Conservation (phyloP, 441 rosid species). For the Erodium texanum region DNA sequence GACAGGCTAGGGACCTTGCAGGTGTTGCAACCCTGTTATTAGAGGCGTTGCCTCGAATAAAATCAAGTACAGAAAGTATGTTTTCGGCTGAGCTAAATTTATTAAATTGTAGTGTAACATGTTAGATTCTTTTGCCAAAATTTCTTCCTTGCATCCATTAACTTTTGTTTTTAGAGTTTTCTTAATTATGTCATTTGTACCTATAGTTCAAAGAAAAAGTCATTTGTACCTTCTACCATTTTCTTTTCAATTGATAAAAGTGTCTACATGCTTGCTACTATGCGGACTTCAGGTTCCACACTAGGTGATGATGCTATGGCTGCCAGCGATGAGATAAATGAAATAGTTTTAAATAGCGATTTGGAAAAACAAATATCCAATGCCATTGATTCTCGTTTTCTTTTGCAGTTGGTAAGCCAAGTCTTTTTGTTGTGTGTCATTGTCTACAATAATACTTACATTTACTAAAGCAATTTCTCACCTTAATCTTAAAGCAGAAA, state of each 20-base stretch:
- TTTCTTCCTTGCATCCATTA: no score
- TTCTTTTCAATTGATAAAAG: constrained; percentile 18
- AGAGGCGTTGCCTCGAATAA: constrained; percentile 70
- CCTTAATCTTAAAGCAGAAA: constrained; percentile 2
- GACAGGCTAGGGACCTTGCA: constrained; percentile 78
- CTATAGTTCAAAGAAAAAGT: no score
- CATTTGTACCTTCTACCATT: background rate
- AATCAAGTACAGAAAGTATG: constrained; percentile 56
- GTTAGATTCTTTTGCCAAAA: no score
- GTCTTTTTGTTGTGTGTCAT: no score
- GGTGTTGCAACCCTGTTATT: constrained; percentile 63
- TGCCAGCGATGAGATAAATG: constrained; percentile 40
- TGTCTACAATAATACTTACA: background rate
- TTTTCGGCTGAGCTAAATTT: no score
- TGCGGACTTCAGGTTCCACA: constrained; percentile 42
- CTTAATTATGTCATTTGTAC: no score
- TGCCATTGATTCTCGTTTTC: constrained; percentile 77
- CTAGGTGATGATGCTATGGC: constrained; percentile 59
- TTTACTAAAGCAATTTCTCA: background rate
- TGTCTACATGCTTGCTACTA: constrained; percentile 13
- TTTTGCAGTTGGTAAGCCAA: constrained; percentile 75
- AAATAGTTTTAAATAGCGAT: constrained; percentile 40
- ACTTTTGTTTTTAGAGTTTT: background rate
- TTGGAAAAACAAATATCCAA: constrained; percentile 63
- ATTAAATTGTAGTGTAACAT: no score